Conservation (phyloP, 1,284 basidiomycete species). For the Leucoagaricus sp. region DNA sequence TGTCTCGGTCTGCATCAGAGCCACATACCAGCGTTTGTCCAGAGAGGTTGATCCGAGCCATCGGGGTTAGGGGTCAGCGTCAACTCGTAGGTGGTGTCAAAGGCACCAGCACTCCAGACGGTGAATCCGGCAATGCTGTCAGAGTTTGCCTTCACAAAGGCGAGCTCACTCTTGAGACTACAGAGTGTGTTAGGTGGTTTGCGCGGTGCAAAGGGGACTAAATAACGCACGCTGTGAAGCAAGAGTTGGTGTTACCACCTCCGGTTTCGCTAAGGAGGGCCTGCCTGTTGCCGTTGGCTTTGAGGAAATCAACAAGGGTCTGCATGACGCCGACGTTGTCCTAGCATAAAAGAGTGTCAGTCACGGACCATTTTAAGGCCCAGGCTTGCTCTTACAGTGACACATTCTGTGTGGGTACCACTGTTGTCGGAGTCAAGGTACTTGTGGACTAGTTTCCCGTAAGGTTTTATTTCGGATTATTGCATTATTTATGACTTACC, state of each 20-base stretch:
- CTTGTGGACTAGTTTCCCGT: slow-evolving; percentile 47
- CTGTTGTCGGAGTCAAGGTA: slow-evolving; percentile 63
- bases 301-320: slow-evolving; percentile 47
- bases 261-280: slow-evolving; percentile 62
- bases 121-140: slow-evolving; percentile 50
- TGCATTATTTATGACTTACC: slow-evolving; percentile 1
- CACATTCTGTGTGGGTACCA: slow-evolving; percentile 51
- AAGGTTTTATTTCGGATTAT: neutral
- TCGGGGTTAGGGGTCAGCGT: slow-evolving; percentile 37
- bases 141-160: slow-evolving; percentile 48
- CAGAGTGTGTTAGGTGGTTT: neutral
- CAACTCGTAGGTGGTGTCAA: slow-evolving; percentile 20
- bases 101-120: slow-evolving; percentile 32
- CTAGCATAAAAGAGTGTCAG: slow-evolving; percentile 9
- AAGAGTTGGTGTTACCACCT: slow-evolving; percentile 53
- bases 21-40: slow-evolving; percentile 27
- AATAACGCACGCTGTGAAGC: slow-evolving; percentile 33
- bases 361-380: neutral
- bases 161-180: slow-evolving; percentile 44
- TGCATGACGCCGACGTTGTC: slow-evolving; percentile 49
- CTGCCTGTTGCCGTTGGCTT: slow-evolving; percentile 47
- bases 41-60: slow-evolving; percentile 32
- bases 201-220: slow-evolving; percentile 29
- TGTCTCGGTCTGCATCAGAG: neutral
- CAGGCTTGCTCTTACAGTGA: slow-evolving; percentile 32